Conservation (phyloP, 2,329 filamentous ascomycete genomes). For the Lachnellula arida region DNA sequence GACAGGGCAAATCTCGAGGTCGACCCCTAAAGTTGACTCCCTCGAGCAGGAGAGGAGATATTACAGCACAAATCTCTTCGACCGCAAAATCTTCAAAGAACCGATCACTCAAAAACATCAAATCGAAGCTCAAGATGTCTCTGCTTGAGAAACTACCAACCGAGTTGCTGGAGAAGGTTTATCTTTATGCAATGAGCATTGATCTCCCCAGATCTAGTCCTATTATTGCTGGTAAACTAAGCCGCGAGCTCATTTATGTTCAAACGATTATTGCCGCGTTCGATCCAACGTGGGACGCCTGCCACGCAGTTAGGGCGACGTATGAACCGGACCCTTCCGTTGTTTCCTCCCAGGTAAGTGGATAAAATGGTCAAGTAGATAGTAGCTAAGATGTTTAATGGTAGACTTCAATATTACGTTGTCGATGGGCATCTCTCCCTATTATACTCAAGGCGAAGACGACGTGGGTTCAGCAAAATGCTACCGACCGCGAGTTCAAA, state of each 20-base stretch:
- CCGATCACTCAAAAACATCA: slow-evolving; percentile 24
- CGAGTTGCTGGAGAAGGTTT: slow-evolving; percentile 30
- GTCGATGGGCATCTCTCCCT: slow-evolving; percentile 26
- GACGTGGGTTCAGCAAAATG: slow-evolving; percentile 19
- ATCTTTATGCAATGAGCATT: slow-evolving; percentile 27
- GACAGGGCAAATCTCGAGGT: slow-evolving; percentile 7
- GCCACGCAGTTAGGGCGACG: slow-evolving; percentile 2
- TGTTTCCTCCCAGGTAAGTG: slow-evolving; percentile 7
- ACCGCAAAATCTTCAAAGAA: slow-evolving; percentile 7
- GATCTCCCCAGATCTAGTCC: slow-evolving; percentile 28
- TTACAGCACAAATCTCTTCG: background rate
- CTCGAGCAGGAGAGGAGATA: background rate
- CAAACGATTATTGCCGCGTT: slow-evolving; percentile 25
- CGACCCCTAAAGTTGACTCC: slow-evolving; percentile 15
- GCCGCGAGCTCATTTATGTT: slow-evolving; percentile 23
- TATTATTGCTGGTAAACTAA: slow-evolving; percentile 28
- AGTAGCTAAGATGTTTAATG: background rate
- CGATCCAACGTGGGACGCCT: slow-evolving; percentile 23
- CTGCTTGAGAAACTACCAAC: slow-evolving; percentile 28
- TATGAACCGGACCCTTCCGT: background rate
- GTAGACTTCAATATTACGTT: slow-evolving; percentile 24
- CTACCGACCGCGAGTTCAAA: slow-evolving; percentile 2
- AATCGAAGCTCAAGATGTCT: slow-evolving; percentile 27
- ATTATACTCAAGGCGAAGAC: slow-evolving; percentile 24
- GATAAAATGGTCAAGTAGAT: background rate